phyloP scores from a whole-genome alignment of 495 filamentous ascomycete genomes.

The Pseudoneurospora amorphoporcata region DNA sequence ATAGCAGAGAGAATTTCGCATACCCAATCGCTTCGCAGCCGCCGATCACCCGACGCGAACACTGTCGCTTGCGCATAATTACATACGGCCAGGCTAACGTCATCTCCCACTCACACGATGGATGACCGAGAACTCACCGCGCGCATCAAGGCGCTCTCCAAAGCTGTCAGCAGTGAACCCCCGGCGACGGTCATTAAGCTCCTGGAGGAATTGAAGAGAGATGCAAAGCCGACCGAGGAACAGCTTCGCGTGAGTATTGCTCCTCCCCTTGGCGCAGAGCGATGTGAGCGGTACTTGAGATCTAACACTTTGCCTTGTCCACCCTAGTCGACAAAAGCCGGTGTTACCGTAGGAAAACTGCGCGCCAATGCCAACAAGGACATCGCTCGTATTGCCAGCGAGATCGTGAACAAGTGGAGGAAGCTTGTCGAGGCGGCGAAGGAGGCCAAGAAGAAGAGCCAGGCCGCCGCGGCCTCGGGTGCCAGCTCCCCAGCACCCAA shows the following conservation, averaged over 20 bases:
- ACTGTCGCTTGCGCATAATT: background rate
- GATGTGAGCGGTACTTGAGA: background rate
- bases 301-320: background rate
- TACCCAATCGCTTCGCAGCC: background rate
- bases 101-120: slow-evolving; percentile 37
- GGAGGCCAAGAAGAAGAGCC: slow-evolving; percentile 44
- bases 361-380: slow-evolving; percentile 64
- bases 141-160: slow-evolving; percentile 62
- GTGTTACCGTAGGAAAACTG: slow-evolving; percentile 76
- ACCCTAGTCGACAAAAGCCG: slow-evolving; percentile 72
- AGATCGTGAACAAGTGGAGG: slow-evolving; percentile 84
- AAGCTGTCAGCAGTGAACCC: slow-evolving; percentile 63
- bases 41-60: background rate
- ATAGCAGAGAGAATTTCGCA: background rate
- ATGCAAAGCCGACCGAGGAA: slow-evolving; percentile 76
- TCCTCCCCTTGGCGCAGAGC: background rate
- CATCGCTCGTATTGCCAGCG: slow-evolving; percentile 60
- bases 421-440: slow-evolving; percentile 63
- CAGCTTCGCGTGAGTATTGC: slow-evolving; percentile 52
- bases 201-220: slow-evolving; percentile 66
- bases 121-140: slow-evolving; percentile 70
- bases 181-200: slow-evolving; percentile 53
- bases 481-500: slow-evolving; percentile 31
- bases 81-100: background rate
- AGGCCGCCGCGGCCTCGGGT: slow-evolving; percentile 19